phyloP scores from a whole-genome alignment of 805 yeast genomes.

The Starmerella vaccinii region DNA sequence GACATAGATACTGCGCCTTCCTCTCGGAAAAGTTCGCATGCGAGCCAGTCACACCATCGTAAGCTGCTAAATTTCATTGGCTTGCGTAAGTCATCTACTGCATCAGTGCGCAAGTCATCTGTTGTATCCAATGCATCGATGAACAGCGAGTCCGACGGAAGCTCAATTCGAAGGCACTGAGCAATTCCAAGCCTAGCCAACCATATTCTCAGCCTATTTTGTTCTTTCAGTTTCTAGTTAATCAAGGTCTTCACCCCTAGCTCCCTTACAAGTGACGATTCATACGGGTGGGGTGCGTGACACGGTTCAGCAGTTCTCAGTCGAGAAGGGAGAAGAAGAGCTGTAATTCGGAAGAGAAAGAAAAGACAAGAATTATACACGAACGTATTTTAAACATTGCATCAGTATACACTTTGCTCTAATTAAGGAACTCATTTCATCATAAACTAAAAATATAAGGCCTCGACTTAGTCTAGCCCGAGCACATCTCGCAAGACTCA shows the following conservation, averaged over 20 bases:
- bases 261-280: too few relatives aligned
- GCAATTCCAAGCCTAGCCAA: too few relatives aligned
- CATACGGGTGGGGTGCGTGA: too few relatives aligned
- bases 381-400: background rate
- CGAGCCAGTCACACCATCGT: background rate
- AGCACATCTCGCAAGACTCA: conserved; percentile 97
- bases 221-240: too few relatives aligned
- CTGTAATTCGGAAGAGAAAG: background rate
- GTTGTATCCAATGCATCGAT: background rate
- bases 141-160: background rate
- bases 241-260: too few relatives aligned
- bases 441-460: background rate
- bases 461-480: conserved; percentile 47
- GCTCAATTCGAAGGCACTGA: background rate
- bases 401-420: background rate
- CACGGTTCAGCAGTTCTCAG: background rate
- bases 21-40: background rate
- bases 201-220: too few relatives aligned
- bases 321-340: background rate
- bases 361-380: background rate
- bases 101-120: too few relatives aligned
- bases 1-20: background rate
- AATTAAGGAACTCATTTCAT: conserved; percentile 7
- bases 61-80: conserved; percentile 3
- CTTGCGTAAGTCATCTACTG: background rate